A percentile compares a stretch with the other conserved stretches of the same genome.
phyloP scores from a whole-genome alignment of 2,329 filamentous ascomycete genomes.

The Tetracladium maxilliforme region DNA sequence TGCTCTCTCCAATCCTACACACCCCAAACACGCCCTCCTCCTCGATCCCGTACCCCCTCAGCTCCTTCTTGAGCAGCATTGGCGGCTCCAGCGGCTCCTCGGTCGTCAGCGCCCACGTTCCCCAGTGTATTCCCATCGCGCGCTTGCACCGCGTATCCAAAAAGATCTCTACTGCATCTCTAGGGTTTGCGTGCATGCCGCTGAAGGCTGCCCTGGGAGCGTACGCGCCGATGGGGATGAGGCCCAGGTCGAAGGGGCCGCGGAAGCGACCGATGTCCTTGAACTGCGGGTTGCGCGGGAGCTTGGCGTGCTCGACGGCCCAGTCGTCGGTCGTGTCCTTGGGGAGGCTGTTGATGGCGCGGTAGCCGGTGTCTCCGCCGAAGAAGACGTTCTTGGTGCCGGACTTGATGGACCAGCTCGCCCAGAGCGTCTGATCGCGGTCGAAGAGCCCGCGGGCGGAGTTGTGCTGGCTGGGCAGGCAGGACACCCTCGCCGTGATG shows the following conservation, averaged over 20 bases:
- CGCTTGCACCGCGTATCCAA: slow-evolving; percentile 61
- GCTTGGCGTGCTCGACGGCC: slow-evolving; percentile 44
- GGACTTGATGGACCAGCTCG: slow-evolving; percentile 67
- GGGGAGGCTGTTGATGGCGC: slow-evolving; percentile 53
- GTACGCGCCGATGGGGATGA: slow-evolving; percentile 92
- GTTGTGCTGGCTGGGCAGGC: slow-evolving; percentile 74
- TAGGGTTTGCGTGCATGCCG: slow-evolving; percentile 72
- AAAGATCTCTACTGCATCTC: slow-evolving; percentile 83
- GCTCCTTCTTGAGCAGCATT: slow-evolving; percentile 51
- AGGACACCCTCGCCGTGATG: slow-evolving; percentile 61
- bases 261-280: slow-evolving; percentile 64
- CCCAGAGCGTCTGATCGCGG: slow-evolving; percentile 68
- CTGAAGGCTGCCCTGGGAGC: slow-evolving; percentile 59
- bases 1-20: slow-evolving; percentile 72
- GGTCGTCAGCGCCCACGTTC: slow-evolving; percentile 67
- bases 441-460: slow-evolving; percentile 53
- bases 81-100: slow-evolving; percentile 78
- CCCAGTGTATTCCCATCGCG: slow-evolving; percentile 88
- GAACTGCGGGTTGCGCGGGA: slow-evolving; percentile 73
- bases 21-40: slow-evolving; percentile 68
- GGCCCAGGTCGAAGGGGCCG: slow-evolving; percentile 78
- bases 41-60: slow-evolving; percentile 49
- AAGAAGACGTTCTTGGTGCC: slow-evolving; percentile 74
- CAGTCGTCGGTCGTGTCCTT: slow-evolving; percentile 53
- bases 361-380: slow-evolving; percentile 82